Evolutionary conservation across 176 grass and related monocot species (phyloP), one percentile per base, ranked within the genome.

Genomic region (Rhynchospora tenuis): DNA sequence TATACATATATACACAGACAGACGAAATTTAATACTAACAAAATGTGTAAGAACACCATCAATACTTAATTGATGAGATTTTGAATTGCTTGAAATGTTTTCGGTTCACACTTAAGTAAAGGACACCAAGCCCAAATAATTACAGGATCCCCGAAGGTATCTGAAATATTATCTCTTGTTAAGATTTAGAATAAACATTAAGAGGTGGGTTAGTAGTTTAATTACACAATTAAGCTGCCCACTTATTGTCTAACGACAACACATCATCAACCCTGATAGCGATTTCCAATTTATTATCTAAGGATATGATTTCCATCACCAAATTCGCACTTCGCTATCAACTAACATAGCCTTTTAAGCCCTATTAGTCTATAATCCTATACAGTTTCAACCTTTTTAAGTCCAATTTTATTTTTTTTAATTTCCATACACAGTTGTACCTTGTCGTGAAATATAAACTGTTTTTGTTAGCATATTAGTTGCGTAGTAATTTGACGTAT

Each of bases 191-290:
- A 14, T 23, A 44, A 59, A 80, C 56, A 62, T 62, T 63, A 63
- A 22, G 78, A 81, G 57, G 78, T 81, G 57, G 78, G 33, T 62
- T 63, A 81, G 54, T 81, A 46, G 22, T 63, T 81, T 45, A 45
- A 81, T 81, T 81, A 24, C 42, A 81, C 5, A 23, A 80, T 80
- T 80, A 80, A 80, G 16, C 54, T 9, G 43, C 19, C 33, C 77
- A 80, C n/a, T 42, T 2, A 80, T 42, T 61, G 77, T 43, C 62
- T 45, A 47, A 11, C 28, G 17, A 9, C 12, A 24, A 46, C 17
- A 46, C 20, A 57, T 81, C 78, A 57, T 26, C 69, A 46, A 73
- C 20, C 42, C 14, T 51, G 56, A 59, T 81, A 61, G n/a, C 13
- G 8, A 63, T 60, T 44, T 81, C 20, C 38, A 63, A 81, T 63